Base-by-base conservation (phyloP, 2,329 filamentous ascomycete genomes). In the Seiridium cupressi region DNA sequence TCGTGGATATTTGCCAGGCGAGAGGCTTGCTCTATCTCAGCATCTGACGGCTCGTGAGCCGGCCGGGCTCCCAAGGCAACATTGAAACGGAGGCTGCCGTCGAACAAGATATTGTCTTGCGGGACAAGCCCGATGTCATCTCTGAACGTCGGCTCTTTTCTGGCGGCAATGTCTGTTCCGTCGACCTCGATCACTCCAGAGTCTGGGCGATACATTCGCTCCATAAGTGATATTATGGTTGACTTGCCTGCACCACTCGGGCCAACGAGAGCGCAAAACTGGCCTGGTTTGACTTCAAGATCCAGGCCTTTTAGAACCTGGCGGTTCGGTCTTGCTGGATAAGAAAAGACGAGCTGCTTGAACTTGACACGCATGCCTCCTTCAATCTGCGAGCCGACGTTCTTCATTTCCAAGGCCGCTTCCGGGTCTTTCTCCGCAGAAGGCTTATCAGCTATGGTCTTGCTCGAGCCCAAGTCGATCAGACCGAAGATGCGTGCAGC, bases 1-100 rank as follows among this genome's bases (percentile, higher is more conserved):
- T 91, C 86, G 72, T 91, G 88, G 63, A 92, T 89, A 68, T 89
- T 89, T 42, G 88, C 88, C 13, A 89, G 74, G 60, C 81, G 81
- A 68, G 88, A 91, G 0, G 89, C 89, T 57, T 85, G 83, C 63
- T 88, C 80, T 51, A 91, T 86, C 51, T 90, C 88, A 7, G 77
- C 82, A 49, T 85, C 76, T 1, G 80, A 83, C 1, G 83, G 83
- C 40, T 82, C 79, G 46, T 81, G 76, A 10, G 78, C 81, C 1
- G 85, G 86, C 1, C 79, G 76, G 0, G 81, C 79, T 8, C 84
- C 84, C 2, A 87, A 76, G 1, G 76, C 74, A 35, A 87, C 75
- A 69, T 87, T 87, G 72, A 86, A 86, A 4, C 71, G 73, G 44
- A 87, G 74, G 11, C 74, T 84, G 10, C 84, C 84, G 36, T 84